Evolutionary conservation across 306 rosid species (phyloP), one percentile per base, ranked within the genome.

Genomic region (Comarum palustre): DNA sequence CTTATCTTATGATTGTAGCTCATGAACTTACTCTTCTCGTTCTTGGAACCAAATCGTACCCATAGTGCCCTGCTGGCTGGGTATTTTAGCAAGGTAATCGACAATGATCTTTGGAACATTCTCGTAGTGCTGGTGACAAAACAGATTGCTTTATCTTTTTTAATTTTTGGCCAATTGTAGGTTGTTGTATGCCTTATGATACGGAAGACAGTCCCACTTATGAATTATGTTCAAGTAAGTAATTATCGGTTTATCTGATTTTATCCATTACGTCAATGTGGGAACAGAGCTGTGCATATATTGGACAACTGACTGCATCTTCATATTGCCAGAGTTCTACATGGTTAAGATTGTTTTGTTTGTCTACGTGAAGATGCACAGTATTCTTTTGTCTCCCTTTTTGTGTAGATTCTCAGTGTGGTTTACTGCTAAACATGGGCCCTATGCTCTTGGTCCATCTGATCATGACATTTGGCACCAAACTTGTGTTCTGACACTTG

Each of bases 161-260:
- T 78, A 29, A 66, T 73, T 24, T 67, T 39, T 59, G 57, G 64
- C 70, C 27, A 69, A 57, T 60, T 66, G 43, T 82, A 95, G 99
- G 96, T 95, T 43, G 96, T 92, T 85, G 89, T 95, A 73, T 90
- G 97, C 85, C 89, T 92, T 31, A 91, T 95, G 99, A 86, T 95
- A 41, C 89, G 99, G 77, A 95, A 95, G 83, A 95, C 99, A 2
- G 88, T 88, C 73, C 84, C 89, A 7, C 97, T 95, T 66, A 95
- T 95, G 99, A 89, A 88, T 86, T 95, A 95, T 83, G 99, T 95
- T 75, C 93, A 88, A 87, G 97, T 87, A 83, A 84, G 96, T 71
- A 58, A 55, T 38, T 58, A 38, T 69, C 42, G 10, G 19, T 52
- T 22, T 63, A 29, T 63, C 29, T 50, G 42, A 11, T 7, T 79